Evolutionary conservation across 306 rosid genomes (phyloP).

Genomic region (Heteromeles arbutifolia): DNA sequence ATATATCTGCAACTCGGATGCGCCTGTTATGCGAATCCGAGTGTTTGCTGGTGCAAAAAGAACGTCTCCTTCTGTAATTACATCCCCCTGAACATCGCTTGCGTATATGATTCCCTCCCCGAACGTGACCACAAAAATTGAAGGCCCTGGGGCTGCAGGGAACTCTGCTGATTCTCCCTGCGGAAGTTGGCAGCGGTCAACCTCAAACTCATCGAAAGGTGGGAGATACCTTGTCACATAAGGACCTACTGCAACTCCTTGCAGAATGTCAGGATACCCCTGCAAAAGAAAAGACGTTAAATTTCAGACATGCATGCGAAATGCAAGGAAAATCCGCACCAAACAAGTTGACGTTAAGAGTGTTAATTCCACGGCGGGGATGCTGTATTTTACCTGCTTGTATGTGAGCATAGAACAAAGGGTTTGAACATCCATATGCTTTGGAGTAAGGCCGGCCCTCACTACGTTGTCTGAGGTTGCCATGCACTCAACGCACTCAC

Average conservation of each 20-base stretch:
- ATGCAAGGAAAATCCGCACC: background rate
- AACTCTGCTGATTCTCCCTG: constrained; percentile 44
- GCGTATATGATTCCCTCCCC: constrained; percentile 61
- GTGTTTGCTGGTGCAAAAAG: constrained; percentile 75
- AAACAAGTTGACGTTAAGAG: background rate
- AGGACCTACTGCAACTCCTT: constrained; percentile 53
- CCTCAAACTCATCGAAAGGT: constrained; percentile 88
- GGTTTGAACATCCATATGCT: constrained; percentile 71
- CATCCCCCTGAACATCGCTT: constrained; percentile 28
- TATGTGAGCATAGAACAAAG: constrained; percentile 96
- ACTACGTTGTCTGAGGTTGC: constrained; percentile 98
- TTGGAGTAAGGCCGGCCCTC: constrained; percentile 95
- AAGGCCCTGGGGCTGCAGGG: constrained; percentile 72
- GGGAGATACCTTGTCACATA: constrained; percentile 59
- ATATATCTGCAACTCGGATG: constrained; percentile 56
- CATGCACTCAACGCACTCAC: constrained; percentile 91
- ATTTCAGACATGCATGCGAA: background rate
- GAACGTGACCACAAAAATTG: constrained; percentile 51
- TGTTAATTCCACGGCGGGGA: background rate
- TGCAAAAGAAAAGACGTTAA: constrained; percentile 14
- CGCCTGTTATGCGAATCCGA: constrained; percentile 45
- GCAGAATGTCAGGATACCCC: constrained; percentile 80
- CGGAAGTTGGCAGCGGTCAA: constrained; percentile 68
- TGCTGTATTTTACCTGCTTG: constrained; percentile 50
- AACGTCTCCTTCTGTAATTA: constrained; percentile 63